A percentile compares a stretch with the other conserved stretches of the same genome.
Evolutionary conservation across 2,329 filamentous ascomycete genomes (phyloP).

Genomic region (Colletotrichum sansevieriae): DNA sequence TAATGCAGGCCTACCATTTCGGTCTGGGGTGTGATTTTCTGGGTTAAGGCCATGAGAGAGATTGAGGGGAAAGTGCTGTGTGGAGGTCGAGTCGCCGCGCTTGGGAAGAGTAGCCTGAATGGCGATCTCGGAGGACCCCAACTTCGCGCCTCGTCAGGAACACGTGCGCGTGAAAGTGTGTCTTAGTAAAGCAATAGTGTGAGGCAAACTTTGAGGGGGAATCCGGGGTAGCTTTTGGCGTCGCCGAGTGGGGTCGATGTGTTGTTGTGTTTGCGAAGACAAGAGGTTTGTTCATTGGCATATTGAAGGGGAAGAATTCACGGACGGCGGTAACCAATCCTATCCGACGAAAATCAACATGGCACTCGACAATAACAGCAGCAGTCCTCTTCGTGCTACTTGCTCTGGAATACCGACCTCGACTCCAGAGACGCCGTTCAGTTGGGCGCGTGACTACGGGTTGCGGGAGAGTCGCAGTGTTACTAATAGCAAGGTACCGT

Average conservation of each 20-base stretch:
- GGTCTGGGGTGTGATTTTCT: constrained; percentile 23
- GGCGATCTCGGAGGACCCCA: constrained; percentile 6
- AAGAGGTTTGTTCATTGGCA: constrained; percentile 1
- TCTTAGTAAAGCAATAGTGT: not conserved
- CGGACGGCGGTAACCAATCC: too few species aligned
- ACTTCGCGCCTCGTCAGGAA: not conserved
- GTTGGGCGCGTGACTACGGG: constrained; percentile 23
- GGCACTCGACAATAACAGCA: not conserved
- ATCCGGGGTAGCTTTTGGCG: constrained; percentile 30
- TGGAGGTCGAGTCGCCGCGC: constrained; percentile 11
- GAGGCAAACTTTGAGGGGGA: constrained; percentile 17
- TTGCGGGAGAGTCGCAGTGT: constrained; percentile 3
- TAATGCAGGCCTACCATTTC: not conserved
- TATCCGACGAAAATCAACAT: not conserved
- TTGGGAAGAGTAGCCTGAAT: constrained; percentile 7
- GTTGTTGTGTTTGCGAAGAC: not conserved
- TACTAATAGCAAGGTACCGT: constrained; percentile 23
- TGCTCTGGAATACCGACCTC: not conserved
- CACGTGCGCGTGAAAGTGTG: not conserved
- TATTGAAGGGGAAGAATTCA: constrained; percentile 2
- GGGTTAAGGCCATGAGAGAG: constrained; percentile 6
- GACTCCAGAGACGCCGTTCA: constrained; percentile 2
- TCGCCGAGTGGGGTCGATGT: constrained; percentile 27
- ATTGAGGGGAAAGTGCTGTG: not conserved
- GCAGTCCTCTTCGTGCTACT: not conserved